Evolutionary conservation across 106 monocot genomes (phyloP), one percentile per base, ranked within the genome.

Genomic region (Allium cepa): DNA sequence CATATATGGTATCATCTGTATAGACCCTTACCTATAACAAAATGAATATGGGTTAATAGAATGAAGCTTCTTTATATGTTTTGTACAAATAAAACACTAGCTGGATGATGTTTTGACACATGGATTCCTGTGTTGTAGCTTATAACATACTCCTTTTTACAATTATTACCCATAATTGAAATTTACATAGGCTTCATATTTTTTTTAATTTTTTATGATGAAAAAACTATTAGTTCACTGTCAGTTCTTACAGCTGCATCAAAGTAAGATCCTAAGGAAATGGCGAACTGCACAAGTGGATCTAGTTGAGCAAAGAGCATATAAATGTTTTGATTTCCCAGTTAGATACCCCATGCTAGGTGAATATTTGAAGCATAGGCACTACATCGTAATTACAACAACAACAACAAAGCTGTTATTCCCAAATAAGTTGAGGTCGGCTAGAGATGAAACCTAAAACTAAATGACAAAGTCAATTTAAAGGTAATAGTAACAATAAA

Each of bases 281-380:
- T 76, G 70, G 86, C 96, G 71, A 97, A 97, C 72, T 97, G 86
- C 26, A 74, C 84, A 49, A 92, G 82, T 26, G 97, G 84, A 65
- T 89, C 82, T 0, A 78, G 81, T 26, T 17, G 62, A 67, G 79
- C 69, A 76, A 22, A 95, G 79, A 22, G 91, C 72, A 77, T 82
- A 89, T 46, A 36, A 59, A 79, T 92, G 86, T 60, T 28, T 80
- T 26, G 53, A 68, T 58, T 80, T 76, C 50, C 59, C 57, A 48
- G 46, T 77, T 53, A 27, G 76, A n/a, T 71, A 76, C 67, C 74
- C 85, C 49, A 60, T 63, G 47, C 73, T 10, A 47, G 78, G 77
- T 58, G 78, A 63, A 6, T 85, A 77, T 10, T 88, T 59, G 1
- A 56, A 46, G 1, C 67, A 63, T 26, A 75, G 27, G 72, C 73